Evolutionary conservation across 1,284 basidiomycete genomes (phyloP), one percentile per base, ranked within the genome.

Genomic region (Leucoagaricus sp.): DNA sequence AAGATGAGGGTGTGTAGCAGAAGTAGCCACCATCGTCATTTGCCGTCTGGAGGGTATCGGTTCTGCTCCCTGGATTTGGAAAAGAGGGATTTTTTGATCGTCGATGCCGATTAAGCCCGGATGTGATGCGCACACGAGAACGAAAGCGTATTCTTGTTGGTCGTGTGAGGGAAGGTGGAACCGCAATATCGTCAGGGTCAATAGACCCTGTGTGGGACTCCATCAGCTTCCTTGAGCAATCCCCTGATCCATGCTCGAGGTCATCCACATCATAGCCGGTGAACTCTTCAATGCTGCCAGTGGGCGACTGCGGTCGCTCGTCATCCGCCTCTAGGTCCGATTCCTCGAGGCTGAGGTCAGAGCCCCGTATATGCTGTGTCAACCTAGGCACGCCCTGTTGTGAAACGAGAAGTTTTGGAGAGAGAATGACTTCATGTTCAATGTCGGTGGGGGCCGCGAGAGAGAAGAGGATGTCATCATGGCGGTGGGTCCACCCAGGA

Each of bases 71-170:
- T 28, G 45, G 6, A 4, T 26, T 34, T 3, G 33, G 25, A 33
- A 19, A 25, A 29, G 29, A n/a, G 21, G 53, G 63, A 59, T n/a
- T n/a, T n/a, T n/a, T n/a, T n/a, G n/a, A n/a, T n/a, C 65, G 66
- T 13, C 68, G 70, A 60, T 71, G 70, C n/a, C 69, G 69, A 38
- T 67, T 68, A 23, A 78, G 61, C 7, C 75, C 76, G 31, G 75
- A 77, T 17, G 74, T 71, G 31, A 77, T 76, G 54, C 75, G 74
- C 15, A 77, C 75, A 55, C 75, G 69, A 42, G 75, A 70, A 29
- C 71, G 70, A 60, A 77, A 77, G 19, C 71, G 74, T 29, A 76
- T 72, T 28, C 67, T 70, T 48, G 61, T 58, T 15, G 63, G 53
- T 33, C 58, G 55, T 34, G 55, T 58, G 28, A 58, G 50, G 6